A percentile compares a stretch with the other conserved stretches of the same genome.
Conservation (phyloP, 2,329 filamentous ascomycete genomes). For the Ascochyta koolunga region DNA sequence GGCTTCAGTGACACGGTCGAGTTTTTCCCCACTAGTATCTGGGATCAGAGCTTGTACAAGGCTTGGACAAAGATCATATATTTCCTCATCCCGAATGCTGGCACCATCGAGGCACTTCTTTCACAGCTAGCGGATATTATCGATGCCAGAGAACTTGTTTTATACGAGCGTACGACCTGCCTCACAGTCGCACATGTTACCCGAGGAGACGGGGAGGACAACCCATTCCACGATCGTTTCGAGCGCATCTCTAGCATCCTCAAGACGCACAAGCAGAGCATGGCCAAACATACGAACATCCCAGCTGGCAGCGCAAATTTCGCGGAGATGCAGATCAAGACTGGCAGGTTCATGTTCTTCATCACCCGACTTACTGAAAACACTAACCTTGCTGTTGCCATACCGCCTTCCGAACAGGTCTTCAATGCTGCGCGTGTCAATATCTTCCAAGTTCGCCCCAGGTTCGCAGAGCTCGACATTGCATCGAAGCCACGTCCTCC, state of each 20-base stretch:
- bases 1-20: slow-evolving; percentile 70
- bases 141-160: slow-evolving; percentile 88
- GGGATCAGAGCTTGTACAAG: slow-evolving; percentile 98
- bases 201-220: slow-evolving; percentile 72
- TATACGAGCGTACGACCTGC: slow-evolving; percentile 96
- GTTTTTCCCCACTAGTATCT: slow-evolving; percentile 94
- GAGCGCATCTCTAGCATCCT: slow-evolving; percentile 97
- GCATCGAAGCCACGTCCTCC: slow-evolving; percentile 45
- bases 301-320: slow-evolving; percentile 84
- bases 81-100: slow-evolving; percentile 92
- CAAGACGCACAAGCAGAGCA: slow-evolving; percentile 94
- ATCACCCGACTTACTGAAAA: slow-evolving; percentile 96
- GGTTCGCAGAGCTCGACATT: slow-evolving; percentile 71
- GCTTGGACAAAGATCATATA: slow-evolving; percentile 99
- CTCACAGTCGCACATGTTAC: slow-evolving; percentile 94
- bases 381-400: slow-evolving; percentile 91
- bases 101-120: slow-evolving; percentile 85
- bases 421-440: slow-evolving; percentile 93
- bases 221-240: slow-evolving; percentile 90
- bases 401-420: slow-evolving; percentile 87
- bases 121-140: slow-evolving; percentile 82
- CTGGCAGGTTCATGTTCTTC: slow-evolving; percentile 85
- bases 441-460: slow-evolving; percentile 82
- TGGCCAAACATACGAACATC: slow-evolving; percentile 75
- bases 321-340: slow-evolving; percentile 80